Evolutionary conservation across 768 basidiomycete species (phyloP).

Genomic region (Auriscalpium microsporum): DNA sequence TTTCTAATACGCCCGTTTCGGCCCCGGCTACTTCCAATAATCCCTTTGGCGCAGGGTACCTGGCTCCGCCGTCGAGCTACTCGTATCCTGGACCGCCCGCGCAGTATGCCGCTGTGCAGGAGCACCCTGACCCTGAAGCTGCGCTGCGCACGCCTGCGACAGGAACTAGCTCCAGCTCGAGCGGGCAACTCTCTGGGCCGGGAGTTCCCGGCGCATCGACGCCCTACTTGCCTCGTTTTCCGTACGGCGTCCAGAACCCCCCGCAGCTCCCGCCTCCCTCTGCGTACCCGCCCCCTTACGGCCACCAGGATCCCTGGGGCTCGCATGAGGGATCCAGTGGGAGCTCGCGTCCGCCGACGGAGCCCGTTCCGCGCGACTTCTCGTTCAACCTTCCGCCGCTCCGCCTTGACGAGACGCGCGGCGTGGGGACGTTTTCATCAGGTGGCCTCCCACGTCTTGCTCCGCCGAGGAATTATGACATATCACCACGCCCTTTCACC

Average conservation of each 20-base stretch:
- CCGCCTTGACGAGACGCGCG: not conserved
- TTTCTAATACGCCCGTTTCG: slow-evolving; percentile 36
- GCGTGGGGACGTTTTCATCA: not conserved
- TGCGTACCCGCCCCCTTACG: not conserved
- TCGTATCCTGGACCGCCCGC: slow-evolving; percentile 7
- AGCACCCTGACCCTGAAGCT: not conserved
- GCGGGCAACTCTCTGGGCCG: slow-evolving; percentile 9
- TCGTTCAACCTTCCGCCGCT: not conserved
- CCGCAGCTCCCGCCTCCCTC: not conserved
- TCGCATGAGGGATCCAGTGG: not conserved
- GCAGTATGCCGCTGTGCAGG: not conserved
- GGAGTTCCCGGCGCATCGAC: slow-evolving; percentile 11
- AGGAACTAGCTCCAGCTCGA: slow-evolving; percentile 1
- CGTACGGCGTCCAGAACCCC: not conserved
- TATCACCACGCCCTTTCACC: not conserved
- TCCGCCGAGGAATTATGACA: not conserved
- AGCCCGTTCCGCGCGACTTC: not conserved
- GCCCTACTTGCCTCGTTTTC: slow-evolving; percentile 1
- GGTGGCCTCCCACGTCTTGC: not conserved
- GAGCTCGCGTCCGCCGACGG: not conserved
- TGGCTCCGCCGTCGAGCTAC: not conserved
- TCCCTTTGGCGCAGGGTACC: not conserved
- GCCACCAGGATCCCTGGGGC: not conserved
- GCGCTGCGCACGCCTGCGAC: not conserved
- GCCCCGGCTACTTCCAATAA: slow-evolving; percentile 18